phyloP scores from a whole-genome alignment of 371 early-diverging fungal genomes.

The Mucor plumbeus region DNA sequence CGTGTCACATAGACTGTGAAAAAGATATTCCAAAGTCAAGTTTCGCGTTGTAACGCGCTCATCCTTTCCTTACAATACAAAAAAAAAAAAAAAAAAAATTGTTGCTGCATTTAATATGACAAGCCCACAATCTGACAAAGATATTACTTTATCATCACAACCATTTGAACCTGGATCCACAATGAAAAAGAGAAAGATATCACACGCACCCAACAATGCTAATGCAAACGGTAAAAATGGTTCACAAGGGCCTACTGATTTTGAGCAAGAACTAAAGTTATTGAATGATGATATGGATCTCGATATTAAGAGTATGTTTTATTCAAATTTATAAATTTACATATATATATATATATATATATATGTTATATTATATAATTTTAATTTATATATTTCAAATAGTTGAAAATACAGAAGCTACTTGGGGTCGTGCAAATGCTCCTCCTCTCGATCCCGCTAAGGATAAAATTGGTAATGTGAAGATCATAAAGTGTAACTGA shows the following conservation, averaged over 20 bases:
- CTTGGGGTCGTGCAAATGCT: conserved; percentile 40
- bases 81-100: too few relatives aligned
- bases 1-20: too few relatives aligned
- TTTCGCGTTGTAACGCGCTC: conserved; percentile 9
- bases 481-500: background rate
- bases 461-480: conserved; percentile 42
- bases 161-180: conserved; percentile 26
- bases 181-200: conserved; percentile 25
- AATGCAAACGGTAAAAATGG: background rate
- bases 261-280: conserved; percentile 31
- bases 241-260: conserved; percentile 9
- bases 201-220: background rate
- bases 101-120: background rate
- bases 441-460: conserved; percentile 35
- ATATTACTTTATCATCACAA: conserved; percentile 17
- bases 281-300: conserved; percentile 23
- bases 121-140: conserved; percentile 1
- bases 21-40: background rate
- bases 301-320: conserved; percentile 11
- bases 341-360: too few relatives aligned
- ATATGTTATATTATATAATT: too few relatives aligned
- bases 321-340: background rate
- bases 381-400: background rate
- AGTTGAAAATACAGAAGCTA: conserved; percentile 30
- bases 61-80: background rate